Conservation (phyloP, 257 asterid species). For the Lavandula angustifolia region DNA sequence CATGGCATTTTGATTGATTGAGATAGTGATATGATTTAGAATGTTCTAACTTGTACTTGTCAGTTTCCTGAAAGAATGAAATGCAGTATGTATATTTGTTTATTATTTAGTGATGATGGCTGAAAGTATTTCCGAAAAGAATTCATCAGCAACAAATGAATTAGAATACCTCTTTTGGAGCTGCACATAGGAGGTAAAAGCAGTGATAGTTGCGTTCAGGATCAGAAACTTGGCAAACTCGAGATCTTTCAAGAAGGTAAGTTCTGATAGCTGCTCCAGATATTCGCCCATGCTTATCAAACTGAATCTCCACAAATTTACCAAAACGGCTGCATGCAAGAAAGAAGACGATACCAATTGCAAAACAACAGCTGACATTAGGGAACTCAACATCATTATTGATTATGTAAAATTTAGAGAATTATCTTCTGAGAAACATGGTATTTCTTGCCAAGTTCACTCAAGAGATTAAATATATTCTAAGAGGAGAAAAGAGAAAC, state of each 20-base stretch:
- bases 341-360: constrained; percentile 37
- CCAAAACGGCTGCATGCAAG: constrained; percentile 86
- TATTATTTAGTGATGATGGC: constrained; percentile 14
- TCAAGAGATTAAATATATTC: constrained; percentile 15
- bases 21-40: constrained; percentile 92
- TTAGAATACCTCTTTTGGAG: constrained; percentile 80
- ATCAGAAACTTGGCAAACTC: constrained; percentile 96
- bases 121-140: constrained; percentile 24
- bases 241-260: constrained; percentile 96
- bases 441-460: constrained; percentile 17
- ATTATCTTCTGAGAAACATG: constrained; percentile 20
- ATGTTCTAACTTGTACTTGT: constrained; percentile 72
- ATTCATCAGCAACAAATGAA: constrained; percentile 30
- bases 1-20: constrained; percentile 90
- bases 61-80: constrained; percentile 65
- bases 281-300: constrained; percentile 96
- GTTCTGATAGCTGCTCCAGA: constrained; percentile 99
- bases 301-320: constrained; percentile 97
- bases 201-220: constrained; percentile 98
- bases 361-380: constrained; percentile 7
- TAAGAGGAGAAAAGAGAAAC: constrained; percentile 23
- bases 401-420: constrained; percentile 9
- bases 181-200: constrained; percentile 97
- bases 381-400: constrained; percentile 21
- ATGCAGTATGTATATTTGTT: constrained; percentile 21